These are phyloP conservation scores for Quercus suber DNA, from an alignment of 306 rosid species.

Conservation along the genomic window DNA sequence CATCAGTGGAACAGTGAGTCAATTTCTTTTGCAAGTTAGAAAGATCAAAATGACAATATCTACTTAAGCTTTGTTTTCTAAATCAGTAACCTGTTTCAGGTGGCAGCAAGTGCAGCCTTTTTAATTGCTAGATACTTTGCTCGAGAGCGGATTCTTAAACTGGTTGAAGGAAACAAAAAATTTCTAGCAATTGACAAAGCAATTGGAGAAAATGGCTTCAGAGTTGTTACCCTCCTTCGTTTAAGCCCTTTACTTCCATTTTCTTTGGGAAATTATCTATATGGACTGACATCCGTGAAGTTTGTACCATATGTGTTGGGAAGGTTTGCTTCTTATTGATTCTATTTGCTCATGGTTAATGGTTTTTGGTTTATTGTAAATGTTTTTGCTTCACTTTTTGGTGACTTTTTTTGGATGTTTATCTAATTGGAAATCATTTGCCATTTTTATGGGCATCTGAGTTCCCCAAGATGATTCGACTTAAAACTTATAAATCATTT, in stretches of 20 bases:
- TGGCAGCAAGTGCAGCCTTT: conserved; percentile 95
- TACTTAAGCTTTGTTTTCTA: not conserved
- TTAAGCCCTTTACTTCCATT: conserved; percentile 98
- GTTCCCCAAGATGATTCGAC: not conserved
- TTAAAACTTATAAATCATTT: not conserved
- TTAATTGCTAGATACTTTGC: conserved; percentile 96
- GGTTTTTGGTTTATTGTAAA: not conserved
- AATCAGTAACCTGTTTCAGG: conserved; percentile 46
- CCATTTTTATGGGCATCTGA: not conserved
- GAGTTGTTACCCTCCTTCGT: conserved; percentile 92
- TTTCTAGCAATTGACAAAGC: conserved; percentile 96
- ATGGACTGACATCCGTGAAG: conserved; percentile 94
- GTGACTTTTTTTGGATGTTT: not conserved
- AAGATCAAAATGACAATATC: not conserved
- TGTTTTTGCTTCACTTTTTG: not conserved
- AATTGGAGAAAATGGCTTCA: conserved; percentile 91
- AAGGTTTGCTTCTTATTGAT: conserved; percentile 49
- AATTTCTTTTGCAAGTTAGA: not conserved
- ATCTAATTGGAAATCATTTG: not conserved
- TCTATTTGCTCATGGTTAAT: not conserved
- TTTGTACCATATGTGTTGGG: conserved; percentile 93
- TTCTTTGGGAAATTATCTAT: conserved; percentile 90
- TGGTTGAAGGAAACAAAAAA: conserved; percentile 92
- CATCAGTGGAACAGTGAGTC: conserved; percentile 85
- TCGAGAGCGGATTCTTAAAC: conserved; percentile 89